phyloP scores from a whole-genome alignment of 768 basidiomycete genomes.

The Leucocoprinus birnbaumii region DNA sequence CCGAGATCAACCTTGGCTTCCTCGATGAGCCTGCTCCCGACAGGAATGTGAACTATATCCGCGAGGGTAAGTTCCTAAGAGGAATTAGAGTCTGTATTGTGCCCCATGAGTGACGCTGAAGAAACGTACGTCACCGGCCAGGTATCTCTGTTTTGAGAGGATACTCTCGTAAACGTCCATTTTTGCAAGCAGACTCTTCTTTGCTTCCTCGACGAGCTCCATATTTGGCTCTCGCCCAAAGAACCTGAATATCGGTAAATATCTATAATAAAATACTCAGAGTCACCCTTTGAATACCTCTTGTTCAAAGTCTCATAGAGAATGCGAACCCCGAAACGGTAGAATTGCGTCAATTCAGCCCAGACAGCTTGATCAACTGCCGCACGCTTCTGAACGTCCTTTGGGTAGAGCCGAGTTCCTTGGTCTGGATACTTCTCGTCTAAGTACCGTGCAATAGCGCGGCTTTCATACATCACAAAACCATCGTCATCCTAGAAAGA shows the following conservation, averaged over 20 bases:
- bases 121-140: slow-evolving; percentile 40
- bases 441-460: slow-evolving; percentile 54
- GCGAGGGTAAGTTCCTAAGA: slow-evolving; percentile 1
- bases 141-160: slow-evolving; percentile 51
- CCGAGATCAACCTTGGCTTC: not conserved
- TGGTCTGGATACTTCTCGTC: slow-evolving; percentile 43
- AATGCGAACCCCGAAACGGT: slow-evolving; percentile 29
- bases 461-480: slow-evolving; percentile 51
- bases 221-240: slow-evolving; percentile 21
- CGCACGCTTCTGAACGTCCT: slow-evolving; percentile 26
- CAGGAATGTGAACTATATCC: not conserved
- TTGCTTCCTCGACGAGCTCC: slow-evolving; percentile 18
- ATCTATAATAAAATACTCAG: too few relatives aligned
- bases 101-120: not conserved
- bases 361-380: slow-evolving; percentile 39
- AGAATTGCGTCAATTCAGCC: slow-evolving; percentile 41
- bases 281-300: too few relatives aligned
- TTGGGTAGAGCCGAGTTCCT: slow-evolving; percentile 45
- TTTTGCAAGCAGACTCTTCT: slow-evolving; percentile 25
- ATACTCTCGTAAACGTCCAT: slow-evolving; percentile 54
- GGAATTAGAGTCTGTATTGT: not conserved
- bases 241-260: too few relatives aligned
- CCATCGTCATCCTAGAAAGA: slow-evolving; percentile 44
- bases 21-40: not conserved
- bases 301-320: slow-evolving; percentile 32